Conservation (phyloP, 1,284 basidiomycete species). For the Ustilago esculenta region DNA sequence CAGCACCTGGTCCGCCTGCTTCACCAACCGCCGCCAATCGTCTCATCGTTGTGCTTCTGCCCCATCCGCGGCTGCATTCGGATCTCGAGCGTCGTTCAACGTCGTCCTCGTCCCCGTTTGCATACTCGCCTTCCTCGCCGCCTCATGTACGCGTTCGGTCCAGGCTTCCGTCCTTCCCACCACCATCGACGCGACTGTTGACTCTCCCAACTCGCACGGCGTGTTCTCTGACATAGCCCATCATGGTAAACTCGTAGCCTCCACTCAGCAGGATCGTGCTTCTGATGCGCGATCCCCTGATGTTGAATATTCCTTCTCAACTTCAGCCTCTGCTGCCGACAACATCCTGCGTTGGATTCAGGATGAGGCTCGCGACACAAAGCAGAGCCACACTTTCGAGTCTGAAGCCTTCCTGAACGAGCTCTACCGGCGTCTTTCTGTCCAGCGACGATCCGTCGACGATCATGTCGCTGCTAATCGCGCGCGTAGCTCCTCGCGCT, state of each 20-base stretch:
- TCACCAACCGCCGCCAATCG: constrained; percentile 26
- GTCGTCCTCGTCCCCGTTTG: constrained; percentile 7
- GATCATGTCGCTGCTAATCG: background rate
- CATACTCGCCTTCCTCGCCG: constrained; percentile 14
- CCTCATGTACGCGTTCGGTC: constrained; percentile 7
- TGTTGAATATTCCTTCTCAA: background rate
- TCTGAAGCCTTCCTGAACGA: constrained; percentile 27
- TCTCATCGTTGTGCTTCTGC: background rate
- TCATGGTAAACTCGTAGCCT: constrained; percentile 41
- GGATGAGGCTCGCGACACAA: background rate
- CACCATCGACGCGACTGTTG: constrained; percentile 1
- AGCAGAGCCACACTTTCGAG: background rate
- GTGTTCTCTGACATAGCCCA: constrained; percentile 21
- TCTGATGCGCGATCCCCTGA: constrained; percentile 8
- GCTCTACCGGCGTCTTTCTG: constrained; percentile 30
- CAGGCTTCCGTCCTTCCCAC: constrained; percentile 32
- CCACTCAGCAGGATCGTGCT: constrained; percentile 7
- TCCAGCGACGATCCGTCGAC: constrained; percentile 15
- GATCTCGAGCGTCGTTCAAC: constrained; percentile 5
- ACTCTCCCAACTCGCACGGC: background rate
- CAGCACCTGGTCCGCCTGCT: constrained; percentile 44
- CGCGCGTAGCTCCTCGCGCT: constrained; percentile 4
- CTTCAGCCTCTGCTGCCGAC: background rate
- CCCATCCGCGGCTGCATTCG: background rate
- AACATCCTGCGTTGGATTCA: constrained; percentile 30